These are phyloP conservation scores for Rosa multiflora DNA, from an alignment of 306 rosid species.

Conservation along the genomic window DNA sequence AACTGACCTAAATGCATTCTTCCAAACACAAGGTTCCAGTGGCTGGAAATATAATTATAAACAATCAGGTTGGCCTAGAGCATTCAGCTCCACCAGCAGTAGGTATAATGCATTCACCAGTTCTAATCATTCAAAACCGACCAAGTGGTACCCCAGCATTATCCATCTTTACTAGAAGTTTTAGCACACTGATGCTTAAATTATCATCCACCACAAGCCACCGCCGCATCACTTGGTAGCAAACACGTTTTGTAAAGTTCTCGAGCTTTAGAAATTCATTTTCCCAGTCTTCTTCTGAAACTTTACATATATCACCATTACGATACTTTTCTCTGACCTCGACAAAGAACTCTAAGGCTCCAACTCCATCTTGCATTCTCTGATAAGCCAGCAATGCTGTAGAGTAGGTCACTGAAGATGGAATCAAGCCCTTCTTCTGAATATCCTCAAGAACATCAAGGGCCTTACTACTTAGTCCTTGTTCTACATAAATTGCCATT, in stretches of 20 bases:
- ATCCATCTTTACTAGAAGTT: conserved; percentile 68
- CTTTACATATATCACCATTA: conserved; percentile 58
- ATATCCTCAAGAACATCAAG: conserved; percentile 67
- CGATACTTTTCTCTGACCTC: conserved; percentile 63
- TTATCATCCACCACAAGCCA: conserved; percentile 68
- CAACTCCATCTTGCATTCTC: conserved; percentile 73
- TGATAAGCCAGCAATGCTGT: conserved; percentile 72
- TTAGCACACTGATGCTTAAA: conserved; percentile 54
- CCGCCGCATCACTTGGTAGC: conserved; percentile 91
- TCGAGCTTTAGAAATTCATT: conserved; percentile 61
- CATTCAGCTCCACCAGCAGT: neutral
- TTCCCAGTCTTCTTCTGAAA: conserved; percentile 66
- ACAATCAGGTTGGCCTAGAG: conserved; percentile 11
- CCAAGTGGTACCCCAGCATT: conserved; percentile 59
- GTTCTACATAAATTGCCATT: conserved; percentile 76
- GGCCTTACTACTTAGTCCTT: conserved; percentile 57
- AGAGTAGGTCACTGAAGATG: conserved; percentile 75
- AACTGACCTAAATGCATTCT: conserved; percentile 79
- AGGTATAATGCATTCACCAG: neutral
- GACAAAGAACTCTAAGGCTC: conserved; percentile 69
- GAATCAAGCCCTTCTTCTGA: conserved; percentile 53
- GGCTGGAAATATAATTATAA: conserved; percentile 50
- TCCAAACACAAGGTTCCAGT: conserved; percentile 58
- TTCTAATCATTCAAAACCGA: conserved; percentile 3
- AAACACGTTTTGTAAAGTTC: conserved; percentile 64